Evolutionary conservation across 768 basidiomycete species (phyloP).

Genomic region (Leccinum subtestaceum): DNA sequence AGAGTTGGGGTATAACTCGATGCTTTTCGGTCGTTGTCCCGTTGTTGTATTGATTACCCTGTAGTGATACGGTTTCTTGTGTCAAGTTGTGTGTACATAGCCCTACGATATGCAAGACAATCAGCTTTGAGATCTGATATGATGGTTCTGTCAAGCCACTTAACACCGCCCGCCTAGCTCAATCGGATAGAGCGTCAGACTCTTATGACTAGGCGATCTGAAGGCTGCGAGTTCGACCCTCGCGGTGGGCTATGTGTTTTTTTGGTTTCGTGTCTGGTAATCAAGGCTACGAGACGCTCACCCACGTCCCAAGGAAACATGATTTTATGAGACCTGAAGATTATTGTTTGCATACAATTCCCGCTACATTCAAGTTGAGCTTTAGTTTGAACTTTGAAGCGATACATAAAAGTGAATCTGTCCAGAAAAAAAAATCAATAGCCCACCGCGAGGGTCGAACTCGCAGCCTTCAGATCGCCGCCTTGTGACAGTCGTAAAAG

Average conservation of each 20-base stretch:
- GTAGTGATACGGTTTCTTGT: slow-evolving; percentile 3
- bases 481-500: slow-evolving; percentile 45
- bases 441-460: slow-evolving; percentile 85
- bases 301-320: too few species aligned
- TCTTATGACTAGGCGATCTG: slow-evolving; percentile 52
- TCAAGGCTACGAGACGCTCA: too few species aligned
- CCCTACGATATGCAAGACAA: neutral
- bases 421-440: slow-evolving; percentile 26
- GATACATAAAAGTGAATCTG: neutral
- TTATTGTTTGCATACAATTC: too few species aligned
- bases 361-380: too few species aligned
- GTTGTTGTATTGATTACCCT: neutral
- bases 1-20: slow-evolving; percentile 31
- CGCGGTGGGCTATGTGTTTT: slow-evolving; percentile 51
- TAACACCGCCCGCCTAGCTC: slow-evolving; percentile 55
- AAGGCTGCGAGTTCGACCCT: slow-evolving; percentile 66
- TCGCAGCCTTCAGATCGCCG: slow-evolving; percentile 80
- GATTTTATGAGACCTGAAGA: too few species aligned
- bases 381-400: too few species aligned
- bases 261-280: too few species aligned
- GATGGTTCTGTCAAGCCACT: neutral
- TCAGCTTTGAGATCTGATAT: neutral
- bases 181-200: slow-evolving; percentile 69
- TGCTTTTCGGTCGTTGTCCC: neutral
- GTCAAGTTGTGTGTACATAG: neutral